Percentiles rank a stretch among this genome's conserved stretches.
Evolutionary conservation across 176 grass and related monocot genomes (phyloP).

Genomic region (Aegilops umbellulata): DNA sequence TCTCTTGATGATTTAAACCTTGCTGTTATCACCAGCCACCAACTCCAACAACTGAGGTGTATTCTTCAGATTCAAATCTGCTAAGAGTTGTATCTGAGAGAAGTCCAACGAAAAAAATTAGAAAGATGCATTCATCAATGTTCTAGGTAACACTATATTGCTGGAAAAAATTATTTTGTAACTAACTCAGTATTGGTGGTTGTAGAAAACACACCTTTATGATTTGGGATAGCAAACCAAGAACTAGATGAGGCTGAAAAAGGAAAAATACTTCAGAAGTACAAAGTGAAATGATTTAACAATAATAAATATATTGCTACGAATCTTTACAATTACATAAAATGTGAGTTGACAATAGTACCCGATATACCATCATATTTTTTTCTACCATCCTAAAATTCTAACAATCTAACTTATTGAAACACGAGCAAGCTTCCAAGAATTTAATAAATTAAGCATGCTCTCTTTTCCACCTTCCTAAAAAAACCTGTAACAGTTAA

Average conservation of each 20-base stretch:
- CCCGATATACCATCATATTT: neutral
- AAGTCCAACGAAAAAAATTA: slow-evolving; percentile 10
- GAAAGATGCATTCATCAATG: neutral
- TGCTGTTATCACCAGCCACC: slow-evolving; percentile 66
- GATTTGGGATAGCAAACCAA: slow-evolving; percentile 95
- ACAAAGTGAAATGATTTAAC: slow-evolving; percentile 5
- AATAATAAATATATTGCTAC: neutral
- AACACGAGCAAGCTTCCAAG: neutral
- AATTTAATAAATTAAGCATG: neutral
- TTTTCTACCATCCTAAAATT: neutral
- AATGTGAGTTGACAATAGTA: neutral
- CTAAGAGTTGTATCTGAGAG: slow-evolving; percentile 94
- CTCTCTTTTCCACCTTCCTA: neutral
- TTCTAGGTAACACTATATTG: neutral
- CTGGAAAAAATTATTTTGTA: neutral
- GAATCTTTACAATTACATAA: neutral
- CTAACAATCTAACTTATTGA: neutral
- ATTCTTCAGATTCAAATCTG: slow-evolving; percentile 90
- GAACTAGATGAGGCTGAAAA: slow-evolving; percentile 91
- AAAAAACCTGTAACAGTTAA: neutral
- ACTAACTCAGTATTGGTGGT: neutral
- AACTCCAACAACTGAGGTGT: slow-evolving; percentile 87
- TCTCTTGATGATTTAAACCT: slow-evolving; percentile 24
- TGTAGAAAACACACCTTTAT: slow-evolving; percentile 71
- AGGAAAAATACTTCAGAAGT: slow-evolving; percentile 19